Percentiles rank a stretch among this genome's conserved stretches.
phyloP scores from a whole-genome alignment of 331 rosid genomes.

The Rosa hybrid region DNA sequence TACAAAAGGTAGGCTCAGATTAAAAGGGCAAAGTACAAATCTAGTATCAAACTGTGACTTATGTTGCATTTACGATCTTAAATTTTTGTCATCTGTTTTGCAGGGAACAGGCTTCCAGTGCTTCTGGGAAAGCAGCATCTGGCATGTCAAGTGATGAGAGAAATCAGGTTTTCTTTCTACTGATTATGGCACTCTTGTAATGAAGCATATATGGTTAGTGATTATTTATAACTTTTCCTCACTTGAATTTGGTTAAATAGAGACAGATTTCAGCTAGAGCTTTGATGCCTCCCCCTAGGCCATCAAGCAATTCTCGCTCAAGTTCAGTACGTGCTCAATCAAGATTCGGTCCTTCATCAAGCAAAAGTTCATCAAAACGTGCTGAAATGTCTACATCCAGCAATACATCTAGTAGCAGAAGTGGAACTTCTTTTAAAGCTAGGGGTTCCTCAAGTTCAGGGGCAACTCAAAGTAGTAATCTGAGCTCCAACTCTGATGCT shows the following conservation, averaged over 20 bases:
- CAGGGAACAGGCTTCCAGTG: constrained; percentile 98
- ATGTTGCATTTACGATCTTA: background rate
- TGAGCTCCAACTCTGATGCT: constrained; percentile 99
- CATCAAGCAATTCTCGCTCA: constrained; percentile 52
- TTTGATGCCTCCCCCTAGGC: constrained; percentile 96
- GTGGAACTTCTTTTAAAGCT: constrained; percentile 56
- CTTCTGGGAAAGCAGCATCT: constrained; percentile 97
- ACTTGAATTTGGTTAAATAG: constrained; percentile 43
- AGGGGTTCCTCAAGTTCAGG: constrained; percentile 73
- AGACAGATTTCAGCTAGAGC: constrained; percentile 92
- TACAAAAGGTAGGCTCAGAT: background rate
- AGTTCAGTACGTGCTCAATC: constrained; percentile 39
- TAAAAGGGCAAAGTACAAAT: background rate
- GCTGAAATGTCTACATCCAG: constrained; percentile 60
- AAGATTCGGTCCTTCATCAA: constrained; percentile 74
- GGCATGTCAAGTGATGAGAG: constrained; percentile 98
- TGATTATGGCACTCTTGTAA: constrained; percentile 11
- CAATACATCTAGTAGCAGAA: constrained; percentile 69
- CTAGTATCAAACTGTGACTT: background rate
- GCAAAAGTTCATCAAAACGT: constrained; percentile 58
- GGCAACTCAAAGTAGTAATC: constrained; percentile 76
- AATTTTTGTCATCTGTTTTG: constrained; percentile 22
- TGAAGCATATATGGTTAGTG: background rate
- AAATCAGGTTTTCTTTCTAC: constrained; percentile 66
- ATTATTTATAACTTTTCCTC: constrained; percentile 17